Percentiles rank a stretch among this genome's conserved stretches.
Conservation (phyloP, 306 rosid genomes). For the Chamaecrista fasciculata region DNA sequence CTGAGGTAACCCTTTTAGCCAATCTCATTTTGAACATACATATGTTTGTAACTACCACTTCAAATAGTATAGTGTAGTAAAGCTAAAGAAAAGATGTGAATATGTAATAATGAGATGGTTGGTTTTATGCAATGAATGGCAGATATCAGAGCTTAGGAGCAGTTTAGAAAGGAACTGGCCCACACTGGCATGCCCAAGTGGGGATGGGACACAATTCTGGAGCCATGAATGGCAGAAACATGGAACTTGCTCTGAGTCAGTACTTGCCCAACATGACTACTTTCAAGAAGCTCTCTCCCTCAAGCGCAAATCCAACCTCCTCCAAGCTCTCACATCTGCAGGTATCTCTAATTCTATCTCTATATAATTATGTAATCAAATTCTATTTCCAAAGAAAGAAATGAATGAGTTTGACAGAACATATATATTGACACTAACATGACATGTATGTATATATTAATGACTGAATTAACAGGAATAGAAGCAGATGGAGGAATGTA, state of each 20-base stretch:
- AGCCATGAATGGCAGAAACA: conserved; percentile 78
- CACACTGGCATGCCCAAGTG: conserved; percentile 71
- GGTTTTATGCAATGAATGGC: background rate
- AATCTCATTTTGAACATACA: too few relatives aligned
- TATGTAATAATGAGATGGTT: too few relatives aligned
- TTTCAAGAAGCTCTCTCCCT: conserved; percentile 55
- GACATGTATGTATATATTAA: too few relatives aligned
- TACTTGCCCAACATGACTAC: conserved; percentile 60
- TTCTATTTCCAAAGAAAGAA: too few relatives aligned
- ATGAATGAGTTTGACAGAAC: too few relatives aligned
- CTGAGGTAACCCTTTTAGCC: conserved; percentile 45
- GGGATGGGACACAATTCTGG: conserved; percentile 56
- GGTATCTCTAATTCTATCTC: conserved; percentile 29
- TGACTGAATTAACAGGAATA: conserved; percentile 32
- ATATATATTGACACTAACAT: too few relatives aligned
- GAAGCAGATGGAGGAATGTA: conserved; percentile 46
- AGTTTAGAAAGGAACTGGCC: conserved; percentile 58
- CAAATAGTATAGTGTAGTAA: too few relatives aligned
- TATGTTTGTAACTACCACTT: too few relatives aligned
- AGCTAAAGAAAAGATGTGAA: too few relatives aligned
- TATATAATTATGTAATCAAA: too few relatives aligned
- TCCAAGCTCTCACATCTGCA: conserved; percentile 48
- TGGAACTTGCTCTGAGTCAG: conserved; percentile 76
- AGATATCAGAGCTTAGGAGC: conserved; percentile 33
- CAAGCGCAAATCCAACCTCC: conserved; percentile 45